Conservation (phyloP, 176 grass and related monocot species). For the Oryza meridionalis region DNA sequence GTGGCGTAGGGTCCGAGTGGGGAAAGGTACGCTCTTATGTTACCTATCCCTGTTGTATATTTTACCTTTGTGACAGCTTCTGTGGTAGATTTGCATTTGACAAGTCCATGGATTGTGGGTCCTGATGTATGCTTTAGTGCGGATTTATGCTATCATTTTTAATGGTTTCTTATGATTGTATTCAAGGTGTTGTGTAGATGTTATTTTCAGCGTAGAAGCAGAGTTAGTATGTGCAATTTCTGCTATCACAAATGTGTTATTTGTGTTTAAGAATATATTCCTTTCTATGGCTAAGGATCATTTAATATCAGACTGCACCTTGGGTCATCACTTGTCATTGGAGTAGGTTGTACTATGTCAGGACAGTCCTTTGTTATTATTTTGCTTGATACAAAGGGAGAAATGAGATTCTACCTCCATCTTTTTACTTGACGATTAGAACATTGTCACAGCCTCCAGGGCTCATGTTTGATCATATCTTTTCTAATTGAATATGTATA, state of each 20-base stretch:
- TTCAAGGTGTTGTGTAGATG: constrained; percentile 14
- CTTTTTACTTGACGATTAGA: not conserved
- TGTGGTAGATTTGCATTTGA: not conserved
- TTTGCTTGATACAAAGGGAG: not conserved
- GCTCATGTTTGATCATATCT: not conserved
- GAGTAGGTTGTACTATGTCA: not conserved
- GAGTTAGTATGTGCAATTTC: not conserved
- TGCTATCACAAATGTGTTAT: not conserved
- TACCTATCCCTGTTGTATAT: not conserved
- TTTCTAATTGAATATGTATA: not conserved
- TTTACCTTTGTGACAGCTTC: not conserved
- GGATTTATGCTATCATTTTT: constrained; percentile 19
- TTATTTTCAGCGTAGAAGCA: not conserved
- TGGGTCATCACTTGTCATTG: not conserved
- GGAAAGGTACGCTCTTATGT: constrained; percentile 57
- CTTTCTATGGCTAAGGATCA: not conserved
- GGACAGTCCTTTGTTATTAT: not conserved
- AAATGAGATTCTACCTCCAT: not conserved
- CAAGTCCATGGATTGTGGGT: not conserved
- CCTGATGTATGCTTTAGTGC: constrained; percentile 14
- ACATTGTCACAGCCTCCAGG: not conserved
- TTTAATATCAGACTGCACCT: not conserved
- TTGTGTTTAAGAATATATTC: not conserved
- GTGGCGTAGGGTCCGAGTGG: constrained; percentile 90
- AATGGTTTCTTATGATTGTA: not conserved